Evolutionary conservation across 2,329 filamentous ascomycete genomes (phyloP), one percentile per base, ranked within the genome.

Genomic region (Fusarium chaquense): DNA sequence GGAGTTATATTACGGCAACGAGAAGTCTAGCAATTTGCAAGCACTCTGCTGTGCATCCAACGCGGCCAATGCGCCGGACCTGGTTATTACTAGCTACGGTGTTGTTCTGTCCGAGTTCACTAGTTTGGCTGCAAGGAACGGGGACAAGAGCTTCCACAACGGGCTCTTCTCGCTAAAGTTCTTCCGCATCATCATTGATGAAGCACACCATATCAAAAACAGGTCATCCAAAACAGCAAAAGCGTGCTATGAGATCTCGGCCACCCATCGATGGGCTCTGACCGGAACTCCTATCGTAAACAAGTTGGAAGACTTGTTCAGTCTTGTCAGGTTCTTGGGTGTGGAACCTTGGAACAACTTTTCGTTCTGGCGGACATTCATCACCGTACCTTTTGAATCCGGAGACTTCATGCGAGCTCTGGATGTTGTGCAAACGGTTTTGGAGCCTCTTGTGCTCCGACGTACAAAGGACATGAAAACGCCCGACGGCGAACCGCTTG

Each of bases 291-390:
- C 96, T 0, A 98, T 99, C 59, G 95, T 99, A 71, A 99, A 99
- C 78, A 91, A 93, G 44, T 85, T 99, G 1, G 95, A 98, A 78
- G 96, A 98, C 79, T 83, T 99, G 16, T 98, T 98, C 81, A 97
- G 93, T 75, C 82, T 99, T 38, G 93, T 98, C 15, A 90, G 93
- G 5, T 99, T 98, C 80, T 83, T 99, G 13, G 90, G 93, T 59
- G 96, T 99, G 6, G 95, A 98, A 77, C 96, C 96, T 0, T 99
- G 96, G 96, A 96, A 92, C 75, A 98, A 98, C 78, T 99, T 99
- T 79, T 97, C 94, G 0, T 99, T 97, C 81, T 99, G 96, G 96
- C 94, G 94, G 77, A 98, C 96, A 0, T 99, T 99, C 78, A 98
- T 99, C 76, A 99, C 96, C 0, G 91, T 97, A 2, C 96, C 96